Evolutionary conservation across 345 rosid genomes (phyloP).

Genomic region (Bruguiera sexangula): DNA sequence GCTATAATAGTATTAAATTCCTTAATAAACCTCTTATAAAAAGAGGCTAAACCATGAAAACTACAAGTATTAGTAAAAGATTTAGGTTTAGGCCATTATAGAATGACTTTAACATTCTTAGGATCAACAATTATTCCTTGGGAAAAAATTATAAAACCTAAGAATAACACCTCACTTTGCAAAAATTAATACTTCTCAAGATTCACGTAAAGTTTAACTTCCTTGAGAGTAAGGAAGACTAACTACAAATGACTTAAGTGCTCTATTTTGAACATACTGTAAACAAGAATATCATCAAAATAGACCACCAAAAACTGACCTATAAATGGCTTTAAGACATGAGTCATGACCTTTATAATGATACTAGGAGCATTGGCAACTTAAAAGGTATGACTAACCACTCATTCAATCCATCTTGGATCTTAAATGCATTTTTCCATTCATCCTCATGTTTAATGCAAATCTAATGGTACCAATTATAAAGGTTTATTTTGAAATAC

Average conservation of each 20-base stretch:
- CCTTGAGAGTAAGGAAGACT: neutral
- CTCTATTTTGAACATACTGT: too few species aligned
- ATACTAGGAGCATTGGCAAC: neutral
- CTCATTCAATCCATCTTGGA: neutral
- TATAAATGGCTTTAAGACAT: neutral
- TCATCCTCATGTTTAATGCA: neutral
- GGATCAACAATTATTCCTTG: neutral
- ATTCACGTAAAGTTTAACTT: neutral
- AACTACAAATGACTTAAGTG: too few species aligned
- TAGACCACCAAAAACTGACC: neutral
- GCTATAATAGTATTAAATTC: too few species aligned
- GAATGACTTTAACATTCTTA: neutral
- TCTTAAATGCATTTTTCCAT: neutral
- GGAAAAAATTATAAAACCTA: neutral
- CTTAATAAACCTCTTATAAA: neutral
- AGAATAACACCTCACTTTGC: neutral
- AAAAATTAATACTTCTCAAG: neutral
- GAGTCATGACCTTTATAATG: neutral
- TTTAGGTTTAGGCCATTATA: neutral
- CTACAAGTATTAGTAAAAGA: neutral
- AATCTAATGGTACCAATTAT: neutral
- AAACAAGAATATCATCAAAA: neutral
- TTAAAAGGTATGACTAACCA: neutral
- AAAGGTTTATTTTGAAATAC: neutral
- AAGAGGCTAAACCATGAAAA: neutral